A percentile compares a stretch with the other conserved stretches of the same genome.
Conservation (phyloP, 495 filamentous ascomycete genomes). For the Parachaetomium inaequale region DNA sequence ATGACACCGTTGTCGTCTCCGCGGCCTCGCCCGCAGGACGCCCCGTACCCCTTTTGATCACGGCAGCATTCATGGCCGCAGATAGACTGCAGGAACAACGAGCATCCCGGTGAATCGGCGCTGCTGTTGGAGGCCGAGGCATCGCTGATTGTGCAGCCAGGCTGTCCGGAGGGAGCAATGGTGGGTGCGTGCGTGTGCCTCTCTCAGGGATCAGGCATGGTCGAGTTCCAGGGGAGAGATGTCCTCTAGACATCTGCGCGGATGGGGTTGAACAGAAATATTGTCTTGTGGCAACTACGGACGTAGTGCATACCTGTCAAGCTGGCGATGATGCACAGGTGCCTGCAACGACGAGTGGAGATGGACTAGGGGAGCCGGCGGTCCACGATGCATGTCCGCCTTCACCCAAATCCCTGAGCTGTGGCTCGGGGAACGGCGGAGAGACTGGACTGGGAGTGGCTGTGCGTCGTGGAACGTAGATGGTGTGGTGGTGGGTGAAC, state of each 20-base stretch:
- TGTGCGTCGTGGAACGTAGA: conserved; percentile 14
- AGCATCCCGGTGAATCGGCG: conserved; percentile 9
- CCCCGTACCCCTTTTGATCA: conserved; percentile 1
- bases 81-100: conserved; percentile 16
- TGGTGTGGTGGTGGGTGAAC: neutral
- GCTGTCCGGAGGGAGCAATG: neutral
- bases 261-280: conserved; percentile 34
- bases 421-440: neutral
- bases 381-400: neutral
- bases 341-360: neutral
- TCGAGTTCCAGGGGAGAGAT: neutral
- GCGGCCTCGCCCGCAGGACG: neutral
- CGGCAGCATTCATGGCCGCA: conserved; percentile 20
- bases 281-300: conserved; percentile 31
- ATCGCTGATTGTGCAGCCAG: conserved; percentile 12
- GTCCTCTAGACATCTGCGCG: conserved; percentile 10
- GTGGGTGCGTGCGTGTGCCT: conserved; percentile 18
- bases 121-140: conserved; percentile 15
- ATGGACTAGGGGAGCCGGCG: conserved; percentile 7
- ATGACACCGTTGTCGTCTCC: neutral
- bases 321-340: conserved; percentile 17
- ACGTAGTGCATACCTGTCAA: conserved; percentile 29
- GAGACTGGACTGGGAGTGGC: conserved; percentile 1
- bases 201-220: conserved; percentile 26
- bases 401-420: neutral